phyloP scores from a whole-genome alignment of 441 rosid species.

The Flueggea neowawraea region DNA sequence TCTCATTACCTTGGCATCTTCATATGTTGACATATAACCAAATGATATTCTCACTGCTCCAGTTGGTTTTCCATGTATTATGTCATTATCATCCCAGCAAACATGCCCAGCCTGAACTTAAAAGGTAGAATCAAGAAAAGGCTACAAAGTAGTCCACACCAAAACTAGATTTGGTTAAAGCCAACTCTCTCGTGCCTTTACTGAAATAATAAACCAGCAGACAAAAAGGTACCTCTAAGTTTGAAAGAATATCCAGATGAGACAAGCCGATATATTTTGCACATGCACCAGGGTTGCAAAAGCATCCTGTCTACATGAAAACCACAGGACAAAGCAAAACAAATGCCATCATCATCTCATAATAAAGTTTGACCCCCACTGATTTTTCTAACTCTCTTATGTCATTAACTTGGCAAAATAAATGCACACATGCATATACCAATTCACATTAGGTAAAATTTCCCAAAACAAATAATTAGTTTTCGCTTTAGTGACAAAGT shows the following conservation, averaged over 20 bases:
- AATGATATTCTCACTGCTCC: constrained; percentile 95
- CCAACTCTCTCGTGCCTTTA: background rate
- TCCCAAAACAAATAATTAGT: too few species aligned
- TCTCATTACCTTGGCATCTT: constrained; percentile 69
- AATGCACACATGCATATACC: too few species aligned
- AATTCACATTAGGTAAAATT: too few species aligned
- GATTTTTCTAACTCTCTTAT: too few species aligned
- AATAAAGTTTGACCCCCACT: background rate
- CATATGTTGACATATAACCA: constrained; percentile 97
- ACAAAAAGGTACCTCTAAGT: constrained; percentile 66
- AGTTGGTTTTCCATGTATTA: constrained; percentile 80
- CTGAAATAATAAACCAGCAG: background rate
- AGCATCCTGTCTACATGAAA: constrained; percentile 94
- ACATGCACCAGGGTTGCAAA: constrained; percentile 99
- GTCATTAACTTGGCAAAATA: too few species aligned
- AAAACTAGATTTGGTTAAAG: too few species aligned
- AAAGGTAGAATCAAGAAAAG: background rate
- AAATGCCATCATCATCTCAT: constrained; percentile 15
- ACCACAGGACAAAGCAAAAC: constrained; percentile 16
- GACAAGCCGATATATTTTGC: constrained; percentile 89
- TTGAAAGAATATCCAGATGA: constrained; percentile 81
- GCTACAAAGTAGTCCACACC: too few species aligned
- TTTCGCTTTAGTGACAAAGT: too few species aligned
- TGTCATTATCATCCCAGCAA: constrained; percentile 97
- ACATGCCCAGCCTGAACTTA: constrained; percentile 82